phyloP scores from a whole-genome alignment of 108 stramenopile genomes.

The Cyclotella atomus region DNA sequence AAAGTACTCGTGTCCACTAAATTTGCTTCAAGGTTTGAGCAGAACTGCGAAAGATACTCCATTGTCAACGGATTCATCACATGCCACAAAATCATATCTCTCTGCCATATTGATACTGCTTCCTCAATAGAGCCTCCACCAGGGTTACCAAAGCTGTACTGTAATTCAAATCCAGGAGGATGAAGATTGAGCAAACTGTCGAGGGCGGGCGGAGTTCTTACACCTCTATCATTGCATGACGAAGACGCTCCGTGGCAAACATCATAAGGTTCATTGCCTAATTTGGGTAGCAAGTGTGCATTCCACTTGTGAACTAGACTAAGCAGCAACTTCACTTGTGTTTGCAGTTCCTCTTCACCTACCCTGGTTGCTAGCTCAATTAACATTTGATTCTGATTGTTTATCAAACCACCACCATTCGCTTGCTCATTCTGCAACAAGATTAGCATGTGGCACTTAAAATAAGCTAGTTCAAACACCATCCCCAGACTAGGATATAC shows the following conservation, averaged over 20 bases:
- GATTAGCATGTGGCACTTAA: conserved; percentile 43
- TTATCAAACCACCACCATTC: neutral
- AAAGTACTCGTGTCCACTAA: conserved; percentile 29
- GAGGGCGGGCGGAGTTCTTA: conserved; percentile 31
- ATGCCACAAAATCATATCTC: conserved; percentile 54
- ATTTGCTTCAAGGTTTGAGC: conserved; percentile 32
- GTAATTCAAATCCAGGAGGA: conserved; percentile 49
- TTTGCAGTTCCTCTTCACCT: conserved; percentile 25
- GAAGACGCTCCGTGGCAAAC: conserved; percentile 9
- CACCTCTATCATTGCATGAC: neutral
- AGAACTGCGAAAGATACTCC: conserved; percentile 38
- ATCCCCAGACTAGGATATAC: conserved; percentile 51
- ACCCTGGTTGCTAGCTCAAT: neutral
- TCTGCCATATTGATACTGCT: conserved; percentile 46
- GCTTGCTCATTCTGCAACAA: conserved; percentile 15
- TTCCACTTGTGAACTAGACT: conserved; percentile 55
- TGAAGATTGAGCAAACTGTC: conserved; percentile 25
- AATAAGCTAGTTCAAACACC: conserved; percentile 51
- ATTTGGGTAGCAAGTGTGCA: conserved; percentile 39
- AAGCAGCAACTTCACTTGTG: conserved; percentile 33
- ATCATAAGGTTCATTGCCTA: conserved; percentile 20
- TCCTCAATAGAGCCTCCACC: conserved; percentile 48
- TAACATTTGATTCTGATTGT: neutral
- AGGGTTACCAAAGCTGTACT: conserved; percentile 49
- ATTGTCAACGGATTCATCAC: conserved; percentile 40